A percentile compares a stretch with the other conserved stretches of the same genome.
Evolutionary conservation across 345 rosid species (phyloP).

Genomic region (Erodium maritimum): DNA sequence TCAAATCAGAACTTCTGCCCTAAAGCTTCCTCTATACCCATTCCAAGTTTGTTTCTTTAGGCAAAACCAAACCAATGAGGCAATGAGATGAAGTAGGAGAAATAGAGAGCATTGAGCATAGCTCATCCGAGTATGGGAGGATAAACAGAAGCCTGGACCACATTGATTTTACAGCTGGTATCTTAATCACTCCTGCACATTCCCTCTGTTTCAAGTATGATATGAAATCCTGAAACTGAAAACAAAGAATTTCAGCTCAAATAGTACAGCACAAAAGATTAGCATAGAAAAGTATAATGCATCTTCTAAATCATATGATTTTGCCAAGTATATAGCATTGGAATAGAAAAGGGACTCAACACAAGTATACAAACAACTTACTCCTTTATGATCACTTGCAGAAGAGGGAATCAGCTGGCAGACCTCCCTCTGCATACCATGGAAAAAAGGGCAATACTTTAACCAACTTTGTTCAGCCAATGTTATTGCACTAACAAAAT

Average conservation of each 20-base stretch:
- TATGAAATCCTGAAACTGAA: constrained; percentile 86
- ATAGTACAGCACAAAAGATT: neutral
- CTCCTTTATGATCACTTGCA: constrained; percentile 64
- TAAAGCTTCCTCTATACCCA: constrained; percentile 21
- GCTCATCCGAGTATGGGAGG: constrained; percentile 65
- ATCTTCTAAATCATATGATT: neutral
- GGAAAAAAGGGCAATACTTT: neutral
- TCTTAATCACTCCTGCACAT: constrained; percentile 93
- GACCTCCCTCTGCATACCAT: constrained; percentile 76
- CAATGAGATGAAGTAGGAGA: constrained; percentile 37
- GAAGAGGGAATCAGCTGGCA: constrained; percentile 72
- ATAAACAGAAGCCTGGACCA: constrained; percentile 95
- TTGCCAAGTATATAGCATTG: neutral
- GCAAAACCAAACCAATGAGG: constrained; percentile 75
- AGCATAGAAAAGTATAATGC: neutral
- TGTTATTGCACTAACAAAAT: neutral
- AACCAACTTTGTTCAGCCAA: neutral
- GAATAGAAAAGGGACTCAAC: no score
- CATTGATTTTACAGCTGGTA: constrained; percentile 58
- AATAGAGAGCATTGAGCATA: constrained; percentile 68
- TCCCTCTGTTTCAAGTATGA: constrained; percentile 88
- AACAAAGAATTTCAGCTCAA: neutral
- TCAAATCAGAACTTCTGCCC: neutral
- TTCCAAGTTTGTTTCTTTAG: constrained; percentile 73
- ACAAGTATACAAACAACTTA: constrained; percentile 22